Conservation (phyloP, 495 filamentous ascomycete species). For the Usnea hakonensis region DNA sequence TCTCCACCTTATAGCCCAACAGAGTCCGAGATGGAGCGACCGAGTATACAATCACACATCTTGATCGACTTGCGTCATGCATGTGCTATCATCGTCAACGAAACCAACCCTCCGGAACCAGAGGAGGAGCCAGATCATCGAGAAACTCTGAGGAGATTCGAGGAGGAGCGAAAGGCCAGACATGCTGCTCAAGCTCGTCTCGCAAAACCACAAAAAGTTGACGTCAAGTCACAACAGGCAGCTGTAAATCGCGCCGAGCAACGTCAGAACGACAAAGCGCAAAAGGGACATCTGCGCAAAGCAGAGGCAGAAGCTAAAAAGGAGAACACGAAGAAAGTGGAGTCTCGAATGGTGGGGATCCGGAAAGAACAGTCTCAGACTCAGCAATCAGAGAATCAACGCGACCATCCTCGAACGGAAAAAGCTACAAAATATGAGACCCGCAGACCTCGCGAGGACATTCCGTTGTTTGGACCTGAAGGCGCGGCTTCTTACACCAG, state of each 20-base stretch:
- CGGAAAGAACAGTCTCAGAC: neutral
- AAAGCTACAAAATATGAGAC: constrained; percentile 17
- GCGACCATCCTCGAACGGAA: constrained; percentile 8
- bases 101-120: constrained; percentile 23
- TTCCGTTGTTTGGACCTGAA: constrained; percentile 3
- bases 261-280: constrained; percentile 8
- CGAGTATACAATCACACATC: constrained; percentile 9
- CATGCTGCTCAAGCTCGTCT: constrained; percentile 12
- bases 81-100: constrained; percentile 24
- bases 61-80: constrained; percentile 19
- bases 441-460: constrained; percentile 8
- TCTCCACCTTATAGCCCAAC: constrained; percentile 27
- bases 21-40: constrained; percentile 24
- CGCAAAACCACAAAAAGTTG: constrained; percentile 13
- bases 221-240: constrained; percentile 10
- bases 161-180: constrained; percentile 17
- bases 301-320: constrained; percentile 3
- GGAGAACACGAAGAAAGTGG: constrained; percentile 4
- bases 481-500: constrained; percentile 6
- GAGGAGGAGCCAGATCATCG: constrained; percentile 24
- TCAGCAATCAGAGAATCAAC: neutral
- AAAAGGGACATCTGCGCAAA: constrained; percentile 5
- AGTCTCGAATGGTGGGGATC: neutral
- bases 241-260: constrained; percentile 6
- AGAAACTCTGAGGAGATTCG: constrained; percentile 19